A percentile compares a stretch with the other conserved stretches of the same genome.
Evolutionary conservation across 805 yeast species (phyloP).

Genomic region (Millerago galiae): DNA sequence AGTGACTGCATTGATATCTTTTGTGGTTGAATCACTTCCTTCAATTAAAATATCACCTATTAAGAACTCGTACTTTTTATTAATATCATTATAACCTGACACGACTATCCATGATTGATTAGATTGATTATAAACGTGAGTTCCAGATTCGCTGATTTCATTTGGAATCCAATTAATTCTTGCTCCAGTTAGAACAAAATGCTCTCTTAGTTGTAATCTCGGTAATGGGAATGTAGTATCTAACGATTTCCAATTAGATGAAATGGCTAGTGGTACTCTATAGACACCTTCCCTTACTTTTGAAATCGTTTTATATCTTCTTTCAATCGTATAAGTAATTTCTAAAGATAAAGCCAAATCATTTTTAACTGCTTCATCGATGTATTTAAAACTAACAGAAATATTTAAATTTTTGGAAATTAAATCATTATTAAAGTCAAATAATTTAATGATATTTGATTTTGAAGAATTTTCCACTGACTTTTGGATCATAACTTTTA

Average conservation of each 20-base stretch:
- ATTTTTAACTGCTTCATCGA: conserved; percentile 11
- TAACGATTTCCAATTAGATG: conserved; percentile 16
- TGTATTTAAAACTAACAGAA: conserved; percentile 23
- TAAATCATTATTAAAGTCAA: conserved; percentile 25
- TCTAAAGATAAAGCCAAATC: conserved; percentile 26
- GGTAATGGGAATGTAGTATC: conserved; percentile 17
- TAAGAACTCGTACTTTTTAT: conserved; percentile 12
- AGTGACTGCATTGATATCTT: neutral
- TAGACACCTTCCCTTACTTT: conserved; percentile 27
- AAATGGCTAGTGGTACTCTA: conserved; percentile 25
- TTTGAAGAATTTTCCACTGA: conserved; percentile 14
- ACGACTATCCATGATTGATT: conserved; percentile 24
- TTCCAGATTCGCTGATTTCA: neutral
- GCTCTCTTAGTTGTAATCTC: conserved; percentile 17
- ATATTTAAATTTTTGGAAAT: conserved; percentile 11
- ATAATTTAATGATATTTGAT: conserved; percentile 18
- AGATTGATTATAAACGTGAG: neutral
- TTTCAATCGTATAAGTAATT: conserved; percentile 28
- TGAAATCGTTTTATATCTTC: conserved; percentile 24
- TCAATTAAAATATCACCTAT: conserved; percentile 23
- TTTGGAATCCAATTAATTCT: conserved; percentile 15
- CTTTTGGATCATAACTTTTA: conserved; percentile 22
- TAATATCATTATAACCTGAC: conserved; percentile 13
- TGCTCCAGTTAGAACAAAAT: conserved; percentile 19
- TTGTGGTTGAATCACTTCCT: neutral